phyloP scores from a whole-genome alignment of 1,284 basidiomycete genomes.

The Apiotrichum siamense region DNA sequence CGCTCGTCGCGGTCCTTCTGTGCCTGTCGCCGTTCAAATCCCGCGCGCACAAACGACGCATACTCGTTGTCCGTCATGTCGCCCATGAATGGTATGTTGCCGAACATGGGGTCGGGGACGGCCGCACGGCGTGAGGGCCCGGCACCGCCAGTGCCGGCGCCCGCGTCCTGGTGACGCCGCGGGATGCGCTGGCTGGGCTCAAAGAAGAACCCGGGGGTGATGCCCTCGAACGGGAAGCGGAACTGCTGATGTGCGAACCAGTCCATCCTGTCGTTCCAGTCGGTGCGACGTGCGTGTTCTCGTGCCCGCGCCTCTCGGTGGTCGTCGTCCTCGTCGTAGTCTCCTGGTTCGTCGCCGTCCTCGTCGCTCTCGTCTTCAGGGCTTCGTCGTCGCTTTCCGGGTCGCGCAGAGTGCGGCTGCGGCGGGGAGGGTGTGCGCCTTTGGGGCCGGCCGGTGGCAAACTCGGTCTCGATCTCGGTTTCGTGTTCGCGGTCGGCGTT shows the following conservation, averaged over 20 bases:
- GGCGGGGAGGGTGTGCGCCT: background rate
- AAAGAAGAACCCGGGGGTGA: background rate
- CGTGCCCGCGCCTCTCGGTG: no score
- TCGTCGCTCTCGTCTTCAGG: background rate
- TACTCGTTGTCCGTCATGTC: slow-evolving; percentile 29
- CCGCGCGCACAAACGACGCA: slow-evolving; percentile 20
- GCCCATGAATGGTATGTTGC: slow-evolving; percentile 20
- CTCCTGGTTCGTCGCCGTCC: background rate
- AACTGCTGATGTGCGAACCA: slow-evolving; percentile 15
- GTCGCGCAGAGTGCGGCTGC: background rate
- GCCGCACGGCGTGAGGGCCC: no score
- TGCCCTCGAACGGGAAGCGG: background rate
- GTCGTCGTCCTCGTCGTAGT: background rate
- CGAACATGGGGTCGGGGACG: no score
- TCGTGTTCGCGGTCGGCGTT: slow-evolving; percentile 20
- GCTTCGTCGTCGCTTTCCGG: background rate
- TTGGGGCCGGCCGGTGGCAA: background rate
- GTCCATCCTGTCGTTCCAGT: slow-evolving; percentile 22
- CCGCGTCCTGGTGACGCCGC: background rate
- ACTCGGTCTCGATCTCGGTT: background rate
- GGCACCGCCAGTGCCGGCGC: no score
- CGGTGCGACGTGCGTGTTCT: no score
- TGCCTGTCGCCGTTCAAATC: no score
- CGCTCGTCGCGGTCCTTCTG: no score
- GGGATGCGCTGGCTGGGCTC: slow-evolving; percentile 7